These are phyloP conservation scores for Mycena filopes DNA, from an alignment of 768 basidiomycete genomes.

Conservation along the genomic window DNA sequence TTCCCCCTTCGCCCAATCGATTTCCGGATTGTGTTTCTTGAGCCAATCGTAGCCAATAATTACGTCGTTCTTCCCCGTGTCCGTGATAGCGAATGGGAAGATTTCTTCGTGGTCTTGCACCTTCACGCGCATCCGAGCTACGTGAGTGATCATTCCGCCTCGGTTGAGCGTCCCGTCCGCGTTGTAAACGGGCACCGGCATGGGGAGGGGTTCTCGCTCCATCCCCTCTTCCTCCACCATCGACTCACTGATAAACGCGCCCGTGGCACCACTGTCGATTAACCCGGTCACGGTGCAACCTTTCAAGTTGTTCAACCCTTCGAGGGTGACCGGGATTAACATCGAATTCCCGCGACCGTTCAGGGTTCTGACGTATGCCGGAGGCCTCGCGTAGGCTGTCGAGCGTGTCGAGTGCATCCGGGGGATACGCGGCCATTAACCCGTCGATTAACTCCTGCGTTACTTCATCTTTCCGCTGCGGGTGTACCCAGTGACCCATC, in stretches of 20 bases:
- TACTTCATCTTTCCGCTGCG: background rate
- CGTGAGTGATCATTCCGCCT: slow-evolving; percentile 28
- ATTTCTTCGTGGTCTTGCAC: slow-evolving; percentile 15
- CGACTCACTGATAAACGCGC: slow-evolving; percentile 29
- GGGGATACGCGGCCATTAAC: background rate
- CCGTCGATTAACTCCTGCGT: background rate
- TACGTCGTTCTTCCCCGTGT: slow-evolving; percentile 4
- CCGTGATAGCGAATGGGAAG: slow-evolving; percentile 4
- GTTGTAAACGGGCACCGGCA: slow-evolving; percentile 34
- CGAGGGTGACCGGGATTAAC: background rate
- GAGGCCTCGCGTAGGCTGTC: background rate
- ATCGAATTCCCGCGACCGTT: too few species aligned
- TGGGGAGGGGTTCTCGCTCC: slow-evolving; percentile 12
- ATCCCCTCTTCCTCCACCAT: slow-evolving; percentile 25
- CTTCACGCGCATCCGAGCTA: background rate
- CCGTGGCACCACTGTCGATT: too few species aligned
- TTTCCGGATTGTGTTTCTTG: background rate
- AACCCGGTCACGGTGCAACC: slow-evolving; percentile 7
- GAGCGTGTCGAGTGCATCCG: background rate
- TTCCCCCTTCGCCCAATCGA: background rate
- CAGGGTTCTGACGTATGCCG: too few species aligned
- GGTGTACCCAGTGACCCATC: background rate
- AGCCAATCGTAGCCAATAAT: slow-evolving; percentile 12
- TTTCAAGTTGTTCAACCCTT: background rate
- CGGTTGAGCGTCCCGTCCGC: slow-evolving; percentile 32